Evolutionary conservation across 345 rosid genomes (phyloP), one percentile per base, ranked within the genome.

Genomic region (Bruguiera sexangula): DNA sequence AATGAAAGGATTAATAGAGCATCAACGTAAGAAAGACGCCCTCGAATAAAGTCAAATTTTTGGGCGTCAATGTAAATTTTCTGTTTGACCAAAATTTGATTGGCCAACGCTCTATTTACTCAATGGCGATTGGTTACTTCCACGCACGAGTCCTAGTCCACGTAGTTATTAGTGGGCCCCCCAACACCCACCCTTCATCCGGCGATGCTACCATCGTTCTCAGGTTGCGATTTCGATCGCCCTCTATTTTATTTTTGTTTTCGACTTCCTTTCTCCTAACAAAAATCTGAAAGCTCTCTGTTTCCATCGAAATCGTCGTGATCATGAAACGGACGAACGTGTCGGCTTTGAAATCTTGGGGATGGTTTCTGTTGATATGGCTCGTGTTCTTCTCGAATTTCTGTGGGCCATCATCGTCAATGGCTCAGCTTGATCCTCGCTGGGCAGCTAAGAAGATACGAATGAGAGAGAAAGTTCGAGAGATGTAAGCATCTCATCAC

Each of bases 401-500:
- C 37, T 58, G 82, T 69, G 29, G 72, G 19, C 73, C 67, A 27
- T 11, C 50, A 13, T 43, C 50, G 16, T 84, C 83, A 13, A 54
- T 30, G 48, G 75, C 86, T 60, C 75, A 65, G 27, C 51, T 65
- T 19, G 82, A 89, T 81, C 72, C 78, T 68, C 88, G 62, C 72
- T 86, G 73, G 86, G 77, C 80, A 13, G 83, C 85, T 65, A 89
- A 80, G 87, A 83, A 84, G 93, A 80, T 72, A 55, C 83, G 68
- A 60, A 79, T 91, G 93, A 84, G 89, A 55, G 96, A 87, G 69
- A 85, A 89, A 89, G 96, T 91, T 62, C 87, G 95, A 71, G 66
- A 83, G 75, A 94, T 94, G 98, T 91, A 86, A 68, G 91, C 27
- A n/a, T 59, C 19, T 19, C 51, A 22, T 48, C 5, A 7, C 16